Base-by-base conservation (phyloP, 2,329 filamentous ascomycete genomes). In the Didymella glomerata region DNA sequence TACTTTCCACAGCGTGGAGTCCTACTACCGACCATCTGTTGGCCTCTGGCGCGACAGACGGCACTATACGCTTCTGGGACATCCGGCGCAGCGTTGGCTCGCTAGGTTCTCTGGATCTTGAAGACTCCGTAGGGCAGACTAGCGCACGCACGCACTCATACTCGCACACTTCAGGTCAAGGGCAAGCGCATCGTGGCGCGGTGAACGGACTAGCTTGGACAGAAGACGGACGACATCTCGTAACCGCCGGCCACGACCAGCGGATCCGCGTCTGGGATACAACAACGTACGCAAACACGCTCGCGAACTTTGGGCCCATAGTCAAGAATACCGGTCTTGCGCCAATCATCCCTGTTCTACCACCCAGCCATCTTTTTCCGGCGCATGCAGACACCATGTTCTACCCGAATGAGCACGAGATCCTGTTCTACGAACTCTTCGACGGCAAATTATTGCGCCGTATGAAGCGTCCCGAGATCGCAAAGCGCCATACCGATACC, bases 201-300 rank as follows among this genome's bases (percentile, higher is more conserved):
- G 92, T 96, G 2, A 97, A 97, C 62, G 91, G 91, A 1, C 80
- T 97, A 8, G 83, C 88, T 0, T 98, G 93, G 92, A 93, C 90
- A 0, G 88, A 92, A 60, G 88, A 92, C 71, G 92, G 92, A 0
- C 82, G 81, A 14, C 88, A 90, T 72, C 82, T 98, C 18, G 83
- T 97, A 13, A 92, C 90, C 0, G 85, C 91, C 2, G 93, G 93
- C 0, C 90, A 96, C 57, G 95, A 98, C 74, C 84, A 91, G 48
- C 86, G 90, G 9, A 89, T 98, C 62, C 86, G 93, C 4, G 91
- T 97, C 1, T 98, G 94, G 94, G 86, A 97, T 72, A 86, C 90
- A 1, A 83, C 83, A 0, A 91, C 87, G 0, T 92, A 93, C 2
- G 90, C 90, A 18, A 97, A 98, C 75, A 96, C 91, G 0, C 85